A percentile compares a stretch with the other conserved stretches of the same genome.
Evolutionary conservation across 345 rosid species (phyloP).

Genomic region (Garcia nutans): DNA sequence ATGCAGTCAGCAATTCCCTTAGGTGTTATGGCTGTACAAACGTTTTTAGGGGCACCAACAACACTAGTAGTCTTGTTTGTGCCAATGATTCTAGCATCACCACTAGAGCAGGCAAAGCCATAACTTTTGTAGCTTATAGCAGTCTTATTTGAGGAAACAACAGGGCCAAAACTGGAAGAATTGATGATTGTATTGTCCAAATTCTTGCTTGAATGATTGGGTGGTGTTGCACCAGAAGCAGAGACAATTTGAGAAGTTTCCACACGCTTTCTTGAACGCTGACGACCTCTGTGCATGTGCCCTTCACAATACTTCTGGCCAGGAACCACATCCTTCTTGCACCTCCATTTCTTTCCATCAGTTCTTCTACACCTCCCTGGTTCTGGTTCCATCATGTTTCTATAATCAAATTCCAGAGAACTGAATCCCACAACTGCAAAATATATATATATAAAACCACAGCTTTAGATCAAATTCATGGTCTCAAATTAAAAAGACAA

Average conservation of each 20-base stretch:
- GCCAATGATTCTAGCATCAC: neutral
- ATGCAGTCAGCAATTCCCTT: neutral
- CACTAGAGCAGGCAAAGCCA: constrained; percentile 15
- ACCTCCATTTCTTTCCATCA: constrained; percentile 86
- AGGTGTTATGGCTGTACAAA: neutral
- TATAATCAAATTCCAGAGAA: constrained; percentile 27
- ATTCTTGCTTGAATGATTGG: constrained; percentile 19
- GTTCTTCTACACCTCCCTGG: constrained; percentile 73
- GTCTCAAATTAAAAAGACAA: neutral
- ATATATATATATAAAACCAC: neutral
- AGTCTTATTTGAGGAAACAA: constrained; percentile 16
- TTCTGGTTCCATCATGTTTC: constrained; percentile 45
- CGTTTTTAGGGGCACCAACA: neutral
- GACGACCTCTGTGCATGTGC: constrained; percentile 73
- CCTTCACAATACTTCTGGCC: constrained; percentile 64
- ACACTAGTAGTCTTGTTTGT: neutral
- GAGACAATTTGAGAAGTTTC: constrained; percentile 42
- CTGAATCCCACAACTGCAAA: constrained; percentile 41
- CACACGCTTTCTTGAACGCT: constrained; percentile 89
- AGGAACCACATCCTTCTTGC: constrained; percentile 46
- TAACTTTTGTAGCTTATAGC: constrained; percentile 7
- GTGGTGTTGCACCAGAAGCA: constrained; percentile 10
- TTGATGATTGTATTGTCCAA: constrained; percentile 23
- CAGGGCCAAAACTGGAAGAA: neutral
- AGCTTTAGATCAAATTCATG: neutral